Evolutionary conservation across 208 protist genomes (phyloP), one percentile per base, ranked within the genome.

Genomic region (Perkinsela sp.): DNA sequence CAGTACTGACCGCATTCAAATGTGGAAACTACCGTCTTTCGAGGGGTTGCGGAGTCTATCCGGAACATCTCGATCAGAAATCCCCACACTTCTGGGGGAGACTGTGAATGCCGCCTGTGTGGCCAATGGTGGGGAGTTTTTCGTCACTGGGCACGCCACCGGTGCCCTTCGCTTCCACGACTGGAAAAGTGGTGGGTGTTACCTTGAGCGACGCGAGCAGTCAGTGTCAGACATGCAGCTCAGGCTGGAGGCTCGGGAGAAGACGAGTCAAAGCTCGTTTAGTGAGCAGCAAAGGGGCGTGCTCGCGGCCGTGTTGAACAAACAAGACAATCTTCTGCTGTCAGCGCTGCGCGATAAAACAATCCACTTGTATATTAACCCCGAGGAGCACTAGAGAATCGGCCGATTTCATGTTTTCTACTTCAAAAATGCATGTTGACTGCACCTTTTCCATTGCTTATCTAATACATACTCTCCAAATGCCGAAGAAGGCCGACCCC

Each of bases 261-360:
- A n/a, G 13, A n/a, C 40, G 40, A 57, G 22, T 6, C 13, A 6
- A 57, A 22, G 13, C 13, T n/a, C 13, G 13, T 57, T 57, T 57
- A 22, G 22, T 22, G 40, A 57, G 40, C 40, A 57, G 40, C 40
- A 57, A 74, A 80, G 80, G 0, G 96, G 92, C 31, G 90, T 98
- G 30, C 93, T 90, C 69, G 68, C 73, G 2, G 67, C 86, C 31
- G 68, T 78, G 0, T 98, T 95, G 69, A 96, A 99, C 81, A 68
- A 77, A n/a, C 94, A 93, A 1, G 95, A 95, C 32, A 89, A 88
- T n/a, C 86, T 95, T 30, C 79, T 98, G 67, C 94, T 99, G 72
- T 98, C 95, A 0, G 83, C 84, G 29, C 95, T 98, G 74, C 95
- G 89, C 31, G 96, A 99, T 78, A 99, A 99, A 82, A 93, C 92